Evolutionary conservation across 768 basidiomycete genomes (phyloP).

Genomic region (Dentipellis fragilis): DNA sequence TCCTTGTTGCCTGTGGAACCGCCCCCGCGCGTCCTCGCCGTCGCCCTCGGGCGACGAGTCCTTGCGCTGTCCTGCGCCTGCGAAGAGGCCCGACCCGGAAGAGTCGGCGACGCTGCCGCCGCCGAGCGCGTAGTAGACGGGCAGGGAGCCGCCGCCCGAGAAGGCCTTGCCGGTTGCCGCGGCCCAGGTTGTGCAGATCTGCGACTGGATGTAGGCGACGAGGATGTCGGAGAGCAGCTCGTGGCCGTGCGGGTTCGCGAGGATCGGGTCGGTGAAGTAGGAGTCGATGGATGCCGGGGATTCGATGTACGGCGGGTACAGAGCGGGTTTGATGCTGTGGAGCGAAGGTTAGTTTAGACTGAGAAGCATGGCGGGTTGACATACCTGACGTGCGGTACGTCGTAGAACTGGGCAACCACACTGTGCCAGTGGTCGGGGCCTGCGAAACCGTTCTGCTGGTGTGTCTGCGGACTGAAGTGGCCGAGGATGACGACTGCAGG

Average conservation of each 20-base stretch:
- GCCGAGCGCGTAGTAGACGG: slow-evolving; percentile 10
- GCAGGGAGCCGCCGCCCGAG: slow-evolving; percentile 10
- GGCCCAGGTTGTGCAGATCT: slow-evolving; percentile 82
- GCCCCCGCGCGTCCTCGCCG: slow-evolving; percentile 17
- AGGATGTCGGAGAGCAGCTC: slow-evolving; percentile 86
- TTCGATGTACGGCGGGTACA: slow-evolving; percentile 76
- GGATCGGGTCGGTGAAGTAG: slow-evolving; percentile 76
- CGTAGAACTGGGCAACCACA: slow-evolving; percentile 93
- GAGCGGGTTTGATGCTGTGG: slow-evolving; percentile 61
- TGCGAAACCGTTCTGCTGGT: slow-evolving; percentile 68
- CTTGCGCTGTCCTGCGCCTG: slow-evolving; percentile 76
- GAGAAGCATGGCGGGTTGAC: slow-evolving; percentile 5
- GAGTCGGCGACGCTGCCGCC: slow-evolving; percentile 11
- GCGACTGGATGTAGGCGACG: slow-evolving; percentile 80
- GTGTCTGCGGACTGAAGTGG: slow-evolving; percentile 85
- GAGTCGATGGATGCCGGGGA: slow-evolving; percentile 54
- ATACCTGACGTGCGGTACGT: slow-evolving; percentile 81
- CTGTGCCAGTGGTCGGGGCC: slow-evolving; percentile 89
- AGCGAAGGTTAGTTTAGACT: neutral
- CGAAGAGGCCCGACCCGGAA: slow-evolving; percentile 55
- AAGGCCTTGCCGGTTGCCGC: slow-evolving; percentile 27
- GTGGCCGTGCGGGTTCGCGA: slow-evolving; percentile 76
- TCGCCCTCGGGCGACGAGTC: slow-evolving; percentile 27
- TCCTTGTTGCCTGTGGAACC: slow-evolving; percentile 1
- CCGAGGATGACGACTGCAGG: slow-evolving; percentile 94